Percentiles rank a stretch among this genome's conserved stretches.
Evolutionary conservation across 768 basidiomycete genomes (phyloP).

Genomic region (Tulasnella sp.): DNA sequence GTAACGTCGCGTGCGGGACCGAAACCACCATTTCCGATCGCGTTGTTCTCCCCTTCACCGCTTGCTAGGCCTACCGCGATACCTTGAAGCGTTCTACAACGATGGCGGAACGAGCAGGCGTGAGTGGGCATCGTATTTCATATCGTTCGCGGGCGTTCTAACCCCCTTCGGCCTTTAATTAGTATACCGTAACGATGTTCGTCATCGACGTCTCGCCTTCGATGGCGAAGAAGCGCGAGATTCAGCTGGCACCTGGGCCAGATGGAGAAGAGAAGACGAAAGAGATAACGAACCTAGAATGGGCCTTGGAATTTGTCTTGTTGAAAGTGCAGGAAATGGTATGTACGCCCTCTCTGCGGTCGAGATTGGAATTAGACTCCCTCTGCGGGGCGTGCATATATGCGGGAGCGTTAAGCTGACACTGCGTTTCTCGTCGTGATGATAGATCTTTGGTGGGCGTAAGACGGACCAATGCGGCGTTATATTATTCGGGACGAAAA

Average conservation of each 20-base stretch:
- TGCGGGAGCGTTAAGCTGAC: no score
- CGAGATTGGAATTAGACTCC: neutral
- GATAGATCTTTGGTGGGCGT: constrained; percentile 83
- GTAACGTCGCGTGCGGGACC: neutral
- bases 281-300: constrained; percentile 77
- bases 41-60: constrained; percentile 21
- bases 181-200: constrained; percentile 90
- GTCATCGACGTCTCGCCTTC: constrained; percentile 85
- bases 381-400: no score
- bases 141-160: no score
- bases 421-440: neutral
- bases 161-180: neutral
- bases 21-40: constrained; percentile 15
- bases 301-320: constrained; percentile 83
- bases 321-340: constrained; percentile 93
- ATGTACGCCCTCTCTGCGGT: neutral
- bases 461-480: constrained; percentile 97
- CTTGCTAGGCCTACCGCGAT: neutral
- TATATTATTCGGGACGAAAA: constrained; percentile 81
- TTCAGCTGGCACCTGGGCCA: constrained; percentile 59
- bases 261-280: constrained; percentile 55
- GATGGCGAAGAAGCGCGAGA: constrained; percentile 68
- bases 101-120: constrained; percentile 16
- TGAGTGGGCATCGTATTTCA: neutral
- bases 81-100: neutral